Evolutionary conservation across 2,329 filamentous ascomycete species (phyloP).

Genomic region (Ceratocystiopsis minuta): DNA sequence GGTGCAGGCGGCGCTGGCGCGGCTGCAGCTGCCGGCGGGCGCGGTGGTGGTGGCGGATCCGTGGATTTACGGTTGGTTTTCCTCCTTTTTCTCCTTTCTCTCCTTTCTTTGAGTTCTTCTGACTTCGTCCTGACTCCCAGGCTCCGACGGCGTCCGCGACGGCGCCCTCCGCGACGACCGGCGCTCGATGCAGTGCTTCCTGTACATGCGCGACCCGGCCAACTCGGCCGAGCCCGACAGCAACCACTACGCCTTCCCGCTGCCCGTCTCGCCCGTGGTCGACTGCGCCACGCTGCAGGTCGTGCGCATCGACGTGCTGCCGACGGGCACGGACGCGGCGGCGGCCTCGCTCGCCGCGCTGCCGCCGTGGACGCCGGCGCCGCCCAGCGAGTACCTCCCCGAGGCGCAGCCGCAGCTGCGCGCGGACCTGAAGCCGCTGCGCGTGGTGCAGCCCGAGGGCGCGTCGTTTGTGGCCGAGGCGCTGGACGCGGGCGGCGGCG

Average conservation of each 20-base stretch:
- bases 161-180: conserved; percentile 6
- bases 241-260: conserved; percentile 39
- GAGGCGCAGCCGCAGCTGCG: conserved; percentile 19
- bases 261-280: conserved; percentile 40
- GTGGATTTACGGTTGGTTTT: conserved; percentile 41
- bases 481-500: too few species aligned
- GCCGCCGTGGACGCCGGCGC: conserved; percentile 20
- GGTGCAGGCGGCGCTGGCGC: conserved; percentile 42
- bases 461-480: too few species aligned
- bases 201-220: conserved; percentile 46
- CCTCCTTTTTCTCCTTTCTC: too few species aligned
- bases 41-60: conserved; percentile 41
- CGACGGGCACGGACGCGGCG: conserved; percentile 32
- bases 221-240: conserved; percentile 42
- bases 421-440: conserved; percentile 37
- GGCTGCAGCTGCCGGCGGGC: conserved; percentile 42
- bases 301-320: conserved; percentile 24
- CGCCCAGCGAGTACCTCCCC: conserved; percentile 21
- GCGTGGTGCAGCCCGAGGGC: conserved; percentile 10
- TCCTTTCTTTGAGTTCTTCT: too few species aligned
- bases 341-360: conserved; percentile 7
- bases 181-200: conserved; percentile 38
- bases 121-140: too few species aligned
- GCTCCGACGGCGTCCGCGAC: conserved; percentile 22
- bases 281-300: conserved; percentile 28